Percentiles rank a stretch among this genome's conserved stretches.
phyloP scores from a whole-genome alignment of 768 basidiomycete species.

The Flagelloscypha sp. region DNA sequence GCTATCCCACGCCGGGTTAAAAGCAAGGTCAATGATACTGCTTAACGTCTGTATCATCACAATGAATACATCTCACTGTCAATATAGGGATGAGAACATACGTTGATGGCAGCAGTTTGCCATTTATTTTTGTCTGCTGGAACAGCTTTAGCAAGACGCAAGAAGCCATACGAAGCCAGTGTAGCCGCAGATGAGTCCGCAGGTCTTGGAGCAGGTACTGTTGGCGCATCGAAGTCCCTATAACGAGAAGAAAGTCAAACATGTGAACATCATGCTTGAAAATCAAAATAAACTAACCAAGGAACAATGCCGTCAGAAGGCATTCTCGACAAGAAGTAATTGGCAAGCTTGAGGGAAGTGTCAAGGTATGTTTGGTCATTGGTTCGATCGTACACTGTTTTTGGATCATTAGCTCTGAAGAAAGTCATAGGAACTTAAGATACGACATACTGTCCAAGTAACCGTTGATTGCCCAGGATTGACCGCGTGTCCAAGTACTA shows the following conservation, averaged over 20 bases:
- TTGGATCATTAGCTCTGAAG: neutral
- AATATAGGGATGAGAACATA: conserved; percentile 8
- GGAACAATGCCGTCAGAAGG: conserved; percentile 30
- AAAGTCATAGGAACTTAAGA: neutral
- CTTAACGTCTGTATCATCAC: conserved; percentile 18
- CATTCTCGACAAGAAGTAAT: conserved; percentile 27
- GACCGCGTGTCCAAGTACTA: conserved; percentile 70
- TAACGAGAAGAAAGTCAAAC: neutral
- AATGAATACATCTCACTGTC: no score
- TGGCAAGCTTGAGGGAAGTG: conserved; percentile 30
- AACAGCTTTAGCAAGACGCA: conserved; percentile 28
- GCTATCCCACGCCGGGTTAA: conserved; percentile 33
- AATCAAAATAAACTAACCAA: conserved; percentile 20
- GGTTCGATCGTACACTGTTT: conserved; percentile 32
- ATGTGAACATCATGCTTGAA: neutral
- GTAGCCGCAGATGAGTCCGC: conserved; percentile 36
- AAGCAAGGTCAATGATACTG: conserved; percentile 24
- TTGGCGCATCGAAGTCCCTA: conserved; percentile 39
- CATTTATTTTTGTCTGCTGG: conserved; percentile 22
- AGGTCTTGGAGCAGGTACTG: conserved; percentile 22
- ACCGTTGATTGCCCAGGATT: conserved; percentile 66
- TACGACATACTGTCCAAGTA: conserved; percentile 53
- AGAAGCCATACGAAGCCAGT: conserved; percentile 29
- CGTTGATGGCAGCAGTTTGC: conserved; percentile 24
- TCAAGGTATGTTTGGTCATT: conserved; percentile 25